Percentiles rank a stretch among this genome's conserved stretches.
Conservation (phyloP, 164 flowering plant genomes). For the Piper longum region DNA sequence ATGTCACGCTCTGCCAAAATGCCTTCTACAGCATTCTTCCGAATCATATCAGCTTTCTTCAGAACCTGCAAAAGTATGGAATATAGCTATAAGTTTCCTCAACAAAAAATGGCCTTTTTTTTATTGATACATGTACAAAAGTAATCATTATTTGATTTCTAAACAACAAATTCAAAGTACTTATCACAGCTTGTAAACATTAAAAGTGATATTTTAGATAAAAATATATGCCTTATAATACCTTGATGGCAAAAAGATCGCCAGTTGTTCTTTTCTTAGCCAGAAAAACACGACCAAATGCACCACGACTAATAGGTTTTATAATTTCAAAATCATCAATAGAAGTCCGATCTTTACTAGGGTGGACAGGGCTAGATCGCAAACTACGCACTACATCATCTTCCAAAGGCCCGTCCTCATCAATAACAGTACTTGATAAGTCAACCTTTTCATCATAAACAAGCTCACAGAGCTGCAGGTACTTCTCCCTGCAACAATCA, state of each 20-base stretch:
- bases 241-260: constrained; percentile 98
- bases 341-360: constrained; percentile 84
- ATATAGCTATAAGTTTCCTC: too few relatives aligned
- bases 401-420: constrained; percentile 89
- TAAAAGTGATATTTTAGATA: too few relatives aligned
- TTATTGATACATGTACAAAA: too few relatives aligned
- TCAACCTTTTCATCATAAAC: constrained; percentile 87
- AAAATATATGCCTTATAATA: constrained; percentile 9
- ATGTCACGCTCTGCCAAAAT: constrained; percentile 97
- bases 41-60: constrained; percentile 96
- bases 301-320: constrained; percentile 98
- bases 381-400: constrained; percentile 93
- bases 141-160: too few relatives aligned
- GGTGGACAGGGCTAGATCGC: constrained; percentile 77
- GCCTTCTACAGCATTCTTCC: constrained; percentile 99
- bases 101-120: too few relatives aligned
- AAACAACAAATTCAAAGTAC: too few relatives aligned
- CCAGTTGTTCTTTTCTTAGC: constrained; percentile 98
- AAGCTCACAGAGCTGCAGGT: constrained; percentile 76
- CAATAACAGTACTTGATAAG: constrained; percentile 62
- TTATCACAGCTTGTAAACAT: too few relatives aligned
- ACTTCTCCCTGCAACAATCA: constrained; percentile 67
- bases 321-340: constrained; percentile 98
- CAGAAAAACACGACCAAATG: constrained; percentile 94
- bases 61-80: constrained; percentile 46